Evolutionary conservation across 805 yeast genomes (phyloP).

Genomic region (Kazachstania bromeliacearum): DNA sequence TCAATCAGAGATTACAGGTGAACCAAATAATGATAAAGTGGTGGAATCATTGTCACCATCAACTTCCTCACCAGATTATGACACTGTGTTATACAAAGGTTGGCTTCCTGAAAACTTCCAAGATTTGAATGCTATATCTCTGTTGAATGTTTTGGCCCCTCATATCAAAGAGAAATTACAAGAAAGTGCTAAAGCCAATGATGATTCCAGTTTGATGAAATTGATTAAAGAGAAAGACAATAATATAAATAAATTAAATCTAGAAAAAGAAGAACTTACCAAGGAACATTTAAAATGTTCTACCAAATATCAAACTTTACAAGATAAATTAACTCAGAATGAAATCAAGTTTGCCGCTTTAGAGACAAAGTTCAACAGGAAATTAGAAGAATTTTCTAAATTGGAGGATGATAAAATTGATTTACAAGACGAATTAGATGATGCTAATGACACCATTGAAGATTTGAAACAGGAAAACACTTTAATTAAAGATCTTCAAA

Average conservation of each 20-base stretch:
- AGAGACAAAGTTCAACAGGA: constrained; percentile 1
- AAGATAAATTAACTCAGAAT: constrained; percentile 2
- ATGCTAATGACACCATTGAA: constrained; percentile 9
- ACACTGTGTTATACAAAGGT: not conserved
- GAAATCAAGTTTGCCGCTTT: constrained; percentile 3
- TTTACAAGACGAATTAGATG: constrained; percentile 7
- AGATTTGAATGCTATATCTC: not conserved
- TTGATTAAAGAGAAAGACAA: constrained; percentile 37
- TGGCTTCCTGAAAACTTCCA: constrained; percentile 2
- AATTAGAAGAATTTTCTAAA: not conserved
- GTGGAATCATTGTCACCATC: no score
- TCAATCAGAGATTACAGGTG: not conserved
- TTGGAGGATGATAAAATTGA: not conserved
- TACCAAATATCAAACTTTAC: not conserved
- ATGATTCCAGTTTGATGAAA: constrained; percentile 16
- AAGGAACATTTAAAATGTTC: constrained; percentile 4
- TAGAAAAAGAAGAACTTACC: no score
- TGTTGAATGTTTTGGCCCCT: constrained; percentile 9
- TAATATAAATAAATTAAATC: constrained; percentile 43
- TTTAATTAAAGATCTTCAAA: not conserved
- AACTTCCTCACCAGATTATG: no score
- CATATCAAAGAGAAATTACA: constrained; percentile 3
- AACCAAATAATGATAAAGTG: no score
- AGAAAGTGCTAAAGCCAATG: constrained; percentile 1
- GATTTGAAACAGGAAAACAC: no score